Percentiles rank a stretch among this genome's conserved stretches.
These are phyloP conservation scores for Candida nonsorbophila DNA, from an alignment of 805 yeast species.

Conservation along the genomic window DNA sequence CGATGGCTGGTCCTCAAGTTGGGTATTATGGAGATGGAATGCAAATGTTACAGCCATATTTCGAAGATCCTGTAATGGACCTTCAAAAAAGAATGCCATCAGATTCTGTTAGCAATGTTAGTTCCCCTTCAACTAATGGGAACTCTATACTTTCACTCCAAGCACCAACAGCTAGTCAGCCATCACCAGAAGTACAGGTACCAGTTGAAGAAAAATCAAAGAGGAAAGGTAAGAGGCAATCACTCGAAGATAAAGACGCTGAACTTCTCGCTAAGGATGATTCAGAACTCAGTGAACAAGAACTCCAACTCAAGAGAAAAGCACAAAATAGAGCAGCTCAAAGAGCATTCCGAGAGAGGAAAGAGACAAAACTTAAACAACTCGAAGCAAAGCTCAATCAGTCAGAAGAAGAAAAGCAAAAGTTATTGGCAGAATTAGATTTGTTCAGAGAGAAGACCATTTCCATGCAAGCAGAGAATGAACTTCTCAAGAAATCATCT, in stretches of 20 bases:
- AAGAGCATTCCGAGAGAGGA: slow-evolving; percentile 79
- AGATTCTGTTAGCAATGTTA: slow-evolving; percentile 2
- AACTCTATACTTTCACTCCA: slow-evolving; percentile 8
- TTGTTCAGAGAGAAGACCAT: slow-evolving; percentile 48
- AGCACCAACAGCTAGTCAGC: neutral
- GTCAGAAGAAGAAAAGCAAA: slow-evolving; percentile 51
- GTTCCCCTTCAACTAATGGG: slow-evolving; percentile 1
- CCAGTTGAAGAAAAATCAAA: neutral
- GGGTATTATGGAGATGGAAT: too few species aligned
- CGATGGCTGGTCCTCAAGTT: too few species aligned
- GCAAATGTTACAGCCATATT: too few species aligned
- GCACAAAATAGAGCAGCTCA: slow-evolving; percentile 87
- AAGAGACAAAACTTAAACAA: slow-evolving; percentile 66
- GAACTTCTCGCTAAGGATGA: slow-evolving; percentile 32
- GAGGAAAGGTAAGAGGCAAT: slow-evolving; percentile 17
- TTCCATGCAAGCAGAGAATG: slow-evolving; percentile 58
- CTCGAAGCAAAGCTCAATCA: slow-evolving; percentile 53
- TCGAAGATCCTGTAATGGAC: too few species aligned
- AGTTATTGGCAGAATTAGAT: slow-evolving; percentile 45
- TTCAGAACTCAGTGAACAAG: slow-evolving; percentile 30
- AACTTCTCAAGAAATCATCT: slow-evolving; percentile 31
- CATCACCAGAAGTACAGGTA: neutral
- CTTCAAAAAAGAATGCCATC: too few species aligned
- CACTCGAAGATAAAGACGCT: slow-evolving; percentile 32
- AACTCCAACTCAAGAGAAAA: slow-evolving; percentile 52